These are phyloP conservation scores for Carallia pectinifolia DNA, from an alignment of 345 rosid species.

Conservation along the genomic window DNA sequence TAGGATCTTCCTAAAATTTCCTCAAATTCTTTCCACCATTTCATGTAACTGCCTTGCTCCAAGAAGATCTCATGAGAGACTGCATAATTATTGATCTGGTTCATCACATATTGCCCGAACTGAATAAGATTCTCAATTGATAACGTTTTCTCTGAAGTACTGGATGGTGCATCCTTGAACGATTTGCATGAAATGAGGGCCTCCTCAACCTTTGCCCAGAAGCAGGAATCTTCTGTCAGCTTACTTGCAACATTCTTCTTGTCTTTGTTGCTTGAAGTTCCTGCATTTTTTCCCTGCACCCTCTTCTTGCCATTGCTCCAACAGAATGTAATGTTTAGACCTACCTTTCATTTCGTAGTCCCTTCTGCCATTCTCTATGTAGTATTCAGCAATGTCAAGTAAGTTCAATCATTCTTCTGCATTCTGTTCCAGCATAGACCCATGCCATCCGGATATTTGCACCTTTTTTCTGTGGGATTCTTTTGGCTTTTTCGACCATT, in stretches of 20 bases:
- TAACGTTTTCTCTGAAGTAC: slow-evolving; percentile 8
- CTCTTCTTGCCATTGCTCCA: too few species aligned
- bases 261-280: too few species aligned
- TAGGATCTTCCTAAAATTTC: background rate
- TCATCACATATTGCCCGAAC: too few species aligned
- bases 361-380: slow-evolving; percentile 15
- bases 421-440: slow-evolving; percentile 49
- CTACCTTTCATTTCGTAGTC: slow-evolving; percentile 44
- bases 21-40: background rate
- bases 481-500: slow-evolving; percentile 46
- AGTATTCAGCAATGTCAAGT: slow-evolving; percentile 66
- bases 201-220: slow-evolving; percentile 79
- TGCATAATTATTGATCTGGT: too few species aligned
- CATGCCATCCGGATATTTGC: slow-evolving; percentile 27
- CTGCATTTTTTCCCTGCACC: too few species aligned
- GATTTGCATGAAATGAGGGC: slow-evolving; percentile 30
- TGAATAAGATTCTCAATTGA: slow-evolving; percentile 4
- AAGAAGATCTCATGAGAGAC: slow-evolving; percentile 45
- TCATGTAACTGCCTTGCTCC: slow-evolving; percentile 21
- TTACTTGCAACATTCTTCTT: background rate
- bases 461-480: slow-evolving; percentile 47
- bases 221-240: slow-evolving; percentile 66
- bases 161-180: slow-evolving; percentile 12
- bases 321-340: slow-evolving; percentile 29
- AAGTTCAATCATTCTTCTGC: slow-evolving; percentile 76